Base-by-base conservation (phyloP, 148 eudicot genomes). In the Nyssa sinensis region DNA sequence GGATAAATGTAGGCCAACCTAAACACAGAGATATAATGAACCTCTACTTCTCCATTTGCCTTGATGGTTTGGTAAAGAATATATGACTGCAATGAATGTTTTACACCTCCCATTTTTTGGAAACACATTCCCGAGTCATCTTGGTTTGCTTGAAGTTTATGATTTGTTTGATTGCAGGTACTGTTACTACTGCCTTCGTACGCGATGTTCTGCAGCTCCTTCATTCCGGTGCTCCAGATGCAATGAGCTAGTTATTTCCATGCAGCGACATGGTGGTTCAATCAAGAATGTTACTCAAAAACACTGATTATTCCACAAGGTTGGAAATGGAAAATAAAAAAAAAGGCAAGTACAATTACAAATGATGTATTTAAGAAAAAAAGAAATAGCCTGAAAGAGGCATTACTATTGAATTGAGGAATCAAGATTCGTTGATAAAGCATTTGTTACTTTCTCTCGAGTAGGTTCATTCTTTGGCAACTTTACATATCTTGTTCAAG, bases 111-210 rank as follows among this genome's bases (percentile, higher is more conserved):
- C 25, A 1, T 55, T 55, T 55, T 55, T 1, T 55, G 23, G 25
- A 55, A 55, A 55, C 59, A 44, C 49, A 39, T 72, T 16, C 35
- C 6, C 10, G 1, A 59, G 44, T 57, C 63, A 31, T 13, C 73
- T 31, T 25, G 17, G 34, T 21, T 71, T 60, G 32, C 23, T 62
- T 25, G 21, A 53, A n/a, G 5, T 34, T 4, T 71, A 21, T 24
- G 34, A 60, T 37, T 72, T 19, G 33, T 65, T 66, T 64, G 4
- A 33, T 79, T 74, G 78, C 94, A 95, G 97, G 87, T 95, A 95
- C 77, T 95, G 98, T 75, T 95, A 92, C 78, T 95, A 92, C 79
- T 92, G 97, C 80, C 97, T 95, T 66, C 86, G 88, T 83, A 92
- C 98, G 51, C 80, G 96, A 49, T 89, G 97, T 77, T 88, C 98